phyloP scores from a whole-genome alignment of 441 rosid species.

The Aleurites moluccanus region DNA sequence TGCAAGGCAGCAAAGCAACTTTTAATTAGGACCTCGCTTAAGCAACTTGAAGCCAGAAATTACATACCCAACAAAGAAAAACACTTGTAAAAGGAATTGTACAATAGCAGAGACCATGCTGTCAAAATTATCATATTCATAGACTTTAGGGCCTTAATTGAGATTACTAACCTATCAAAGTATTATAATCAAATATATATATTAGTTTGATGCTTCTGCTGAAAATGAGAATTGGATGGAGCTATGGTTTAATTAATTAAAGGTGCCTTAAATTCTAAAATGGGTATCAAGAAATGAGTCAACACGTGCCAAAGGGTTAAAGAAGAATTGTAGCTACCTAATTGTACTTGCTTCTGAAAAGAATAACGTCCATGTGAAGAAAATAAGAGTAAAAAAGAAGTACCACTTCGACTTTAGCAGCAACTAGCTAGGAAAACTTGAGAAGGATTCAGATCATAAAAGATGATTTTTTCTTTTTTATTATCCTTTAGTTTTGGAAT shows the following conservation, averaged over 20 bases:
- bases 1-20: slow-evolving; percentile 9
- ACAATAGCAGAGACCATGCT: background rate
- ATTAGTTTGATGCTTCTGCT: no score
- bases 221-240: no score
- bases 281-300: background rate
- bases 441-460: no score
- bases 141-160: background rate
- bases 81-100: slow-evolving; percentile 4
- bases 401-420: no score
- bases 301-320: background rate
- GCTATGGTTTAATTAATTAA: background rate
- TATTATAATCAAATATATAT: no score
- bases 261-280: background rate
- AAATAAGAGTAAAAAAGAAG: background rate
- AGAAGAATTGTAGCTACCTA: background rate
- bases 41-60: background rate
- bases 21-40: background rate
- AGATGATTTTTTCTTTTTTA: no score
- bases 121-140: background rate
- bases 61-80: background rate
- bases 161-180: background rate
- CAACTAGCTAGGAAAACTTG: no score
- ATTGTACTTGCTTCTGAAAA: background rate
- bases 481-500: no score
- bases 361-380: slow-evolving; percentile 1